Base-by-base conservation (phyloP, 345 rosid genomes). In the Eucalyptus erythrocorys region DNA sequence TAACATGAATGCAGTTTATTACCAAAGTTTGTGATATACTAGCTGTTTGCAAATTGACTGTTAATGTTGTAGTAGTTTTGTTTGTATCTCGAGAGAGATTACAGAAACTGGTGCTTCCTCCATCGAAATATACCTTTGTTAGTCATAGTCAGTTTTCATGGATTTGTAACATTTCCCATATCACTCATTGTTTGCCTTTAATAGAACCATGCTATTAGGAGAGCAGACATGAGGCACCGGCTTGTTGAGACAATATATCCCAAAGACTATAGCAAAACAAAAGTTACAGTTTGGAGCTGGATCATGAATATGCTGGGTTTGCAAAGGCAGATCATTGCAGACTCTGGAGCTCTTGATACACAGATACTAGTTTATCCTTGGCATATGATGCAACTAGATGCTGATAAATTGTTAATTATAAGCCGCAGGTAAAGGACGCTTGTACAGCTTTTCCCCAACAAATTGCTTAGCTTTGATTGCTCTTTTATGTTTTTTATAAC, bases 161-260 rank as follows among this genome's bases (percentile, higher is more conserved):
- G 84, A 76, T 76, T 76, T 40, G 13, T 21, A 40, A 40, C 47
- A 81, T 85, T 85, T 89, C 71, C 24, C 34, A 22, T 87, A 57
- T 81, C 50, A 37, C 57, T 49, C 64, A n/a, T 86, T 43, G 76
- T 88, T 86, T 64, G n/a, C 40, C 68, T 81, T 86, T 53, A 82
- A 57, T 89, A 98, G 99, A 98, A 98, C 91, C 97, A 97, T 90
- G 99, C 97, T 86, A 95, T 97, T 91, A 93, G 99, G 93, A 97
- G 93, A 93, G 99, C 99, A 90, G 96, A 96, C 91, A 84, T 98
- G 92, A 92, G 91, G 88, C 93, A 90, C 64, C 96, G 99, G 92
- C 93, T 95, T 90, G 87, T 98, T 61, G 99, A 98, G 92, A 98
- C 99, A 85, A 92, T 98, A 90, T 94, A 95, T 93, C 98, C 99